Evolutionary conservation across 306 rosid genomes (phyloP), one percentile per base, ranked within the genome.

Genomic region (Styphnolobium japonicum): DNA sequence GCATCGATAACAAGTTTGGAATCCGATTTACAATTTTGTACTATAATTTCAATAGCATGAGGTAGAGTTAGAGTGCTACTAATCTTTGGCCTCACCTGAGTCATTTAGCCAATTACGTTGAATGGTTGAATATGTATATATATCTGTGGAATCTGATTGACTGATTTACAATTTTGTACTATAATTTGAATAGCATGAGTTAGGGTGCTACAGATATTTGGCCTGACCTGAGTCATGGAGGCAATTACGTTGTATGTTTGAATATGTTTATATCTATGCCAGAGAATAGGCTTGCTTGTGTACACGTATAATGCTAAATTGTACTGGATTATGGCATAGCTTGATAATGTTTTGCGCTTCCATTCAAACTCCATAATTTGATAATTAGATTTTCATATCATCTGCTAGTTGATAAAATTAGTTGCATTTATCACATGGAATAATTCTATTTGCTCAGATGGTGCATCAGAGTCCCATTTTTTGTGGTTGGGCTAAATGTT

Each of bases 351-450:
- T 61, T 5, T 61, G 22, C 22, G 1, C 42, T 66, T 53, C 34
- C n/a, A 12, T 19, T 36, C 46, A 52, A 68, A 69, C 46, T 74
- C 42, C 27, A 27, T 48, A 16, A 48, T 57, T 67, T 67, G 57
- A 74, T 56, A 6, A 16, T 14, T 82, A 60, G 15, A 58, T 69
- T 75, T 67, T 60, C 45, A 21, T 45, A 36, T 56, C 37, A 48
- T 75, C 76, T 74, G 75, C 34, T 73, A 10, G 36, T 67, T 67
- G 71, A 31, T 48, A 43, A n/a, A 71, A 34, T 6, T 71, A 71
- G 31, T 18, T 21, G 49, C 67, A 57, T 75, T 67, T 58, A 40
- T 42, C 55, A 34, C 66, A 34, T 18, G 3, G 22, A 53, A 8
- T 76, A 19, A 64, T 49, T 33, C 21, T 52, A 51, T 76, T 76